Evolutionary conservation across 2,329 filamentous ascomycete genomes (phyloP).

Genomic region (Arthrobotrys entomopaga): DNA sequence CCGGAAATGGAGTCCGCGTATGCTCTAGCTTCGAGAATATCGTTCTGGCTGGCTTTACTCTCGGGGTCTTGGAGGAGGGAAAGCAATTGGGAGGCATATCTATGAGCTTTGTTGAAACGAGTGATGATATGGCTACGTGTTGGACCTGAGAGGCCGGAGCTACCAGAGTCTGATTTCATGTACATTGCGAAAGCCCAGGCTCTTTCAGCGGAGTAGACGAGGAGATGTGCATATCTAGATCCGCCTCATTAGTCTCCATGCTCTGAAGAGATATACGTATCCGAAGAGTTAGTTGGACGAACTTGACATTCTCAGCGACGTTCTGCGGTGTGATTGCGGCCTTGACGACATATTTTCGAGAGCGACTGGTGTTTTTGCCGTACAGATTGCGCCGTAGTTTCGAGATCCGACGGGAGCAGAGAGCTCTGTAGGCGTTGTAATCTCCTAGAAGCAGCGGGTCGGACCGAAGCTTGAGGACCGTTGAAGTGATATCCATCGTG

Average conservation of each 20-base stretch:
- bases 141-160: conserved; percentile 79
- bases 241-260: conserved; percentile 36
- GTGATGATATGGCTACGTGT: conserved; percentile 90
- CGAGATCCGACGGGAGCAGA: conserved; percentile 82
- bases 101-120: conserved; percentile 81
- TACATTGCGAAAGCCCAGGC: conserved; percentile 97
- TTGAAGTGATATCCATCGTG: conserved; percentile 88
- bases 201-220: conserved; percentile 85
- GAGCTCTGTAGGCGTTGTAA: conserved; percentile 83
- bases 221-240: conserved; percentile 76
- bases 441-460: conserved; percentile 87
- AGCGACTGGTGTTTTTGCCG: conserved; percentile 78
- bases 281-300: conserved; percentile 61
- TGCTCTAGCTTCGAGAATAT: conserved; percentile 84
- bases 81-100: conserved; percentile 75
- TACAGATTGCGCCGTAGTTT: conserved; percentile 86
- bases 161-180: conserved; percentile 81
- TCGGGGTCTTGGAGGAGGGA: conserved; percentile 72
- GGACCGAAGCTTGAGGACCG: conserved; percentile 80
- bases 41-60: conserved; percentile 74
- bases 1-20: conserved; percentile 82
- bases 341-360: conserved; percentile 83
- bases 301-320: conserved; percentile 80
- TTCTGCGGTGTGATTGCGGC: conserved; percentile 77
- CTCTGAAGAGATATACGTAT: not conserved